Evolutionary conservation across 1,284 basidiomycete genomes (phyloP), one percentile per base, ranked within the genome.

Genomic region (Rhodotorula sp.): DNA sequence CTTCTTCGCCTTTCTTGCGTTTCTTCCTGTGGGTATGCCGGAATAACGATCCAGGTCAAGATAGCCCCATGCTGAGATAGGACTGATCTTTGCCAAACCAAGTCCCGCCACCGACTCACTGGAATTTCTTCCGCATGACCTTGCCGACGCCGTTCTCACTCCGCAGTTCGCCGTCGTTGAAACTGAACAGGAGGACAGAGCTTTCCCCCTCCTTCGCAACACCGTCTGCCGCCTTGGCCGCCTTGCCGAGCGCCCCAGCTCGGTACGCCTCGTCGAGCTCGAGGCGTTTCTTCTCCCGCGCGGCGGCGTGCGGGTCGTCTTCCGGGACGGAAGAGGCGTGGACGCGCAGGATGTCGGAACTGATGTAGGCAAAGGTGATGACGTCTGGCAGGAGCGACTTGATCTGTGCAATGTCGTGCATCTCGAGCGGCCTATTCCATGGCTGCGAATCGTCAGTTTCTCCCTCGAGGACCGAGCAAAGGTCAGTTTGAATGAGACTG

Each of bases 381-480:
- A 92, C 83, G 71, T 91, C 87, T 2, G 93, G 93, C 34, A 94
- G 84, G 14, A 96, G 85, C 2, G 91, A 93, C 89, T 95, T 95
- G 73, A 96, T 85, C 81, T 94, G 90, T 5, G 92, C 90, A 34
- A 96, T 87, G 76, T 88, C 87, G 47, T 84, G 81, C 23, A 94
- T 83, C 72, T 93, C 88, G n/a, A 96, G 83, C 0, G 91, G 90
- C 60, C 91, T 93, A 78, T 14, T 26, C 3, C 7, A 10, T 20
- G 14, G 12, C 5, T 60, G 58, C 67, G 46, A 21, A 64, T 47
- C 16, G 6, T 31, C 48, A 15, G 8, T 18, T 39, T 54, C 15
- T 14, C 6, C 31, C 29, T 48, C 43, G 49, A 6, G 12, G 29
- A 15, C 12, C 5, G 21, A 26, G 57, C 15, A 46, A n/a, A 43